Evolutionary conservation across 176 grass and related monocot genomes (phyloP).

Genomic region (Avena atlantica): DNA sequence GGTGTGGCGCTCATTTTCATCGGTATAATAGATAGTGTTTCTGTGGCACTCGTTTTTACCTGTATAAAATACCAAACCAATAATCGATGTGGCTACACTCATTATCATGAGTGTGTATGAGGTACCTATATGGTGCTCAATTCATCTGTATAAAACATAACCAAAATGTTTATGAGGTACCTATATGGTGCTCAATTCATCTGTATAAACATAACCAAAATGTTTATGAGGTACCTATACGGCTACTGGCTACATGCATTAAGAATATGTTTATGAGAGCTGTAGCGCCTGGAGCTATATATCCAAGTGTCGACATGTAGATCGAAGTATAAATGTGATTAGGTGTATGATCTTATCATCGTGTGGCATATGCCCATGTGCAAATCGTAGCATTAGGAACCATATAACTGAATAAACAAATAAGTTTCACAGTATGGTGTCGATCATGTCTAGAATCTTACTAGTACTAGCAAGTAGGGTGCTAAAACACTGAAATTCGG

Average conservation of each 20-base stretch:
- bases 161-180: too few relatives aligned
- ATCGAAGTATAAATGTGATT: background rate
- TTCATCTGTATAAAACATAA: too few relatives aligned
- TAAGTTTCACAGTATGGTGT: background rate
- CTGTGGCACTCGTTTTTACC: background rate
- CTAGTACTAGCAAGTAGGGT: conserved; percentile 10
- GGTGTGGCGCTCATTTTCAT: background rate
- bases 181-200: too few relatives aligned
- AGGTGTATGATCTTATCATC: conserved; percentile 1
- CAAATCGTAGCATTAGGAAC: background rate
- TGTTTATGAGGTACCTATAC: too few relatives aligned
- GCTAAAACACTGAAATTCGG: background rate
- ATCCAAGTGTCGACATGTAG: conserved; percentile 3
- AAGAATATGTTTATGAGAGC: background rate
- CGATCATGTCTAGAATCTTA: background rate
- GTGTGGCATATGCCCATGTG: conserved; percentile 19
- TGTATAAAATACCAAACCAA: too few relatives aligned
- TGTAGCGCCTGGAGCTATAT: background rate
- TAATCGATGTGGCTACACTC: too few relatives aligned
- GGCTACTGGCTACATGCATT: too few relatives aligned
- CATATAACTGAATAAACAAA: background rate
- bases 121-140: too few relatives aligned
- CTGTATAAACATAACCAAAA: too few relatives aligned
- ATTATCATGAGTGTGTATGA: too few relatives aligned
- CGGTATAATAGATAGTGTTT: background rate